These are phyloP conservation scores for Hemileccinum impolitum DNA, from an alignment of 768 basidiomycete genomes.

Conservation along the genomic window DNA sequence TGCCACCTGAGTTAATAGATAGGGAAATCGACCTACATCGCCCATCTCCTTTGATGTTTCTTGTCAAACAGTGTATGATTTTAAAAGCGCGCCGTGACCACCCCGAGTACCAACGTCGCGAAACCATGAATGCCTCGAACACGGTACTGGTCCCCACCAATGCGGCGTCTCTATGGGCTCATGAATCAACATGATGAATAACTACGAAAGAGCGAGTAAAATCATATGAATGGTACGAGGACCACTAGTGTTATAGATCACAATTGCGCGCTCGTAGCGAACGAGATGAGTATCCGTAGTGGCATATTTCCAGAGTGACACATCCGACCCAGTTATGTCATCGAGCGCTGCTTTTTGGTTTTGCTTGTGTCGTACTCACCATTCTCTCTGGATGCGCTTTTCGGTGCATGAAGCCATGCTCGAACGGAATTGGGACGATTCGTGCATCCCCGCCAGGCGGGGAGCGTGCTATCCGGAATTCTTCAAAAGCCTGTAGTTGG, in stretches of 20 bases:
- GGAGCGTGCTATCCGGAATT: too few relatives aligned
- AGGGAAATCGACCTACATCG: slow-evolving; percentile 54
- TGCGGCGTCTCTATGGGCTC: slow-evolving; percentile 64
- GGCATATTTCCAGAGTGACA: slow-evolving; percentile 63
- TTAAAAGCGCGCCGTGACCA: slow-evolving; percentile 59
- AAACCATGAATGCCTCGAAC: slow-evolving; percentile 53
- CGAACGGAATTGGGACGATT: too few relatives aligned
- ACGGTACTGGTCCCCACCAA: slow-evolving; percentile 66
- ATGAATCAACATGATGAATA: not conserved
- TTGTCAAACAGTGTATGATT: slow-evolving; percentile 65
- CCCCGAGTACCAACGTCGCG: slow-evolving; percentile 48
- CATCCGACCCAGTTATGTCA: slow-evolving; percentile 24
- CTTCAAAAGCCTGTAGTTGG: too few relatives aligned
- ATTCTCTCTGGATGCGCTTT: slow-evolving; percentile 8
- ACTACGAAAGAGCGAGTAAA: not conserved
- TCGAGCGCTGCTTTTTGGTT: not conserved
- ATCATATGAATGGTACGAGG: slow-evolving; percentile 79
- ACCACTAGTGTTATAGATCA: slow-evolving; percentile 68
- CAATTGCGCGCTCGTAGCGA: slow-evolving; percentile 57
- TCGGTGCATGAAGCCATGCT: too few relatives aligned
- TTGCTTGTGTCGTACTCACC: not conserved
- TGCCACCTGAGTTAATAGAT: not conserved
- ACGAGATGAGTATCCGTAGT: slow-evolving; percentile 53
- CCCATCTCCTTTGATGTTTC: slow-evolving; percentile 87
- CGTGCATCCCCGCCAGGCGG: too few relatives aligned